Evolutionary conservation across 768 basidiomycete species (phyloP).

Genomic region (Mycena rebaudengoi): DNA sequence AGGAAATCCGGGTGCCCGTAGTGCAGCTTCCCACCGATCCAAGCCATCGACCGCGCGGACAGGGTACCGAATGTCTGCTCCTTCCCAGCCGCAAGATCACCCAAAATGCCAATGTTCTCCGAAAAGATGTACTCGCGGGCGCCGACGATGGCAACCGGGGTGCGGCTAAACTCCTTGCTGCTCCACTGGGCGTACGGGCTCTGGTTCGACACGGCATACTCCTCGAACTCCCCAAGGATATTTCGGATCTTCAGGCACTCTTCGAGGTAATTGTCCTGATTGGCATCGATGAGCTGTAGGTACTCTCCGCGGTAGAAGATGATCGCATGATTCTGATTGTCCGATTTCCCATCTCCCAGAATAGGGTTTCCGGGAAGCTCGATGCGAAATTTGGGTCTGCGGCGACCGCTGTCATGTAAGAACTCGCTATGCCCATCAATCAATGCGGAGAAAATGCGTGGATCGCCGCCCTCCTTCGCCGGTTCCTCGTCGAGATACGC

Average conservation of each 20-base stretch:
- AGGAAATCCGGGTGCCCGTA: conserved; percentile 99
- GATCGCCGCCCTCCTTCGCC: conserved; percentile 94
- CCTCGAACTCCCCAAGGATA: conserved; percentile 97
- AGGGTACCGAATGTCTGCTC: conserved; percentile 99
- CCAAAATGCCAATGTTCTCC: conserved; percentile 98
- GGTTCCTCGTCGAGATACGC: conserved; percentile 98
- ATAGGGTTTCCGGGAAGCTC: conserved; percentile 99
- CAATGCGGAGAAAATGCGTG: conserved; percentile 93
- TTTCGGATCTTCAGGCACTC: conserved; percentile 99
- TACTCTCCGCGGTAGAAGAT: conserved; percentile 99
- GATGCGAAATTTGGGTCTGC: conserved; percentile 96
- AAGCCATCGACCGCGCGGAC: conserved; percentile 93
- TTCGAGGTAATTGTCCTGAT: conserved; percentile 99
- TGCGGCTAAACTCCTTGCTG: conserved; percentile 84
- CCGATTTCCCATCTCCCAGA: conserved; percentile 98
- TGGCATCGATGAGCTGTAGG: conserved; percentile 98
- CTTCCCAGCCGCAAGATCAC: conserved; percentile 98
- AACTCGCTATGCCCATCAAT: conserved; percentile 99
- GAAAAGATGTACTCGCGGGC: conserved; percentile 99
- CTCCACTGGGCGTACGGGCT: conserved; percentile 94
- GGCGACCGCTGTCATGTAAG: conserved; percentile 84
- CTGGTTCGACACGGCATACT: conserved; percentile 84
- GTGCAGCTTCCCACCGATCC: conserved; percentile 98
- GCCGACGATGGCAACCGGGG: conserved; percentile 97
- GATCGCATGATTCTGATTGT: conserved; percentile 99